Evolutionary conservation across 768 basidiomycete species (phyloP), one percentile per base, ranked within the genome.

Genomic region (Calocybe gangraenosa): DNA sequence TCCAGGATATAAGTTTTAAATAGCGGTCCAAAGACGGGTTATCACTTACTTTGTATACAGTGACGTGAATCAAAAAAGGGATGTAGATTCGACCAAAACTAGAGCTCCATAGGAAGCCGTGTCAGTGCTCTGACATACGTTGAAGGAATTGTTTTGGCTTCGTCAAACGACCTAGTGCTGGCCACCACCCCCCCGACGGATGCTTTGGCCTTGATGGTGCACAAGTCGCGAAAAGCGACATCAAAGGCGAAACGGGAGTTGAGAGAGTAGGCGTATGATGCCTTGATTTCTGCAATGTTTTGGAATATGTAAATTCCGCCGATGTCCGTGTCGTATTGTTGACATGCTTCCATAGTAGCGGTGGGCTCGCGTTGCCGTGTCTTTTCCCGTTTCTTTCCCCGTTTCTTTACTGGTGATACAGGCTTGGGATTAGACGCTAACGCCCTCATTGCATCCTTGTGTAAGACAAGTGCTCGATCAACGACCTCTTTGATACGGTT

Each of bases 211-310:
- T 86, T 85, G 64, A 86, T 76, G 3, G 35, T 40, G 50, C 79
- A 81, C 1, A 85, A 52, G 1, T 67, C 65, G 13, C 50, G 53
- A 50, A 79, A 84, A 0, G 83, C 82, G 23, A 84, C 71, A 0
- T 52, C 50, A 53, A 82, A 82, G 0, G 63, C 81, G 43, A 85
- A 82, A 0, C 7, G 44, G 7, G 50, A 22, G 1, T 50, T 50
- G n/a, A 52, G 42, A 0, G 3, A 25, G 43, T 76, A 77, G 0
- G 84, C 82, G 32, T 67, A 79, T 0, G 84, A 83, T 0, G 82
- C 81, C 53, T 79, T 81, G 18, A 82, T 53, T 38, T 73, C 61
- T 6, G 72, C 65, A 17, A 72, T 36, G 31, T 68, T 65, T 39
- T 35, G 57, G 39, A 61, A 58, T 11, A 64, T 58, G 31, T 31